A percentile compares a stretch with the other conserved stretches of the same genome.
Evolutionary conservation across 1,284 basidiomycete genomes (phyloP).

Genomic region (Sporisorium scitamineum): DNA sequence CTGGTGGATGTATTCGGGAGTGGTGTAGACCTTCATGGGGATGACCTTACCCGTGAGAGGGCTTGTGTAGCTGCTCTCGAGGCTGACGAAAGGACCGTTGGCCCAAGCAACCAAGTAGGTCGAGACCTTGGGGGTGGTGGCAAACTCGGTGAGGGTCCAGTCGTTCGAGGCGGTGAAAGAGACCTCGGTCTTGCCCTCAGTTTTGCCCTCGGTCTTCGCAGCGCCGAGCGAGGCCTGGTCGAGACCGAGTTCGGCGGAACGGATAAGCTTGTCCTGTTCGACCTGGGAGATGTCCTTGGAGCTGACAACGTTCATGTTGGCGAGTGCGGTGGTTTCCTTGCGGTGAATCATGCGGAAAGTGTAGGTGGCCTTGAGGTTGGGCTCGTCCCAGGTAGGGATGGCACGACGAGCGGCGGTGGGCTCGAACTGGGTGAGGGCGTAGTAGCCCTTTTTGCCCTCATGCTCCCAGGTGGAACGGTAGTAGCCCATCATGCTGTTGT

Average conservation of each 20-base stretch:
- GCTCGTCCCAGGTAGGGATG: slow-evolving; percentile 85
- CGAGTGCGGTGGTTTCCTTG: slow-evolving; percentile 75
- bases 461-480: slow-evolving; percentile 69
- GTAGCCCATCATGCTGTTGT: slow-evolving; percentile 69
- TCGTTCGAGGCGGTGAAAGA: slow-evolving; percentile 51
- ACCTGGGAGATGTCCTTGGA: slow-evolving; percentile 47
- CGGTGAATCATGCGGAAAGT: slow-evolving; percentile 85
- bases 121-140: slow-evolving; percentile 76
- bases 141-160: slow-evolving; percentile 69
- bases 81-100: slow-evolving; percentile 81
- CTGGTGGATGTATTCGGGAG: slow-evolving; percentile 86
- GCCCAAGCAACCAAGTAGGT: slow-evolving; percentile 93
- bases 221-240: slow-evolving; percentile 73
- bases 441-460: slow-evolving; percentile 70
- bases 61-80: slow-evolving; percentile 83
- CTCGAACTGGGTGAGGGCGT: slow-evolving; percentile 73
- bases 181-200: slow-evolving; percentile 51
- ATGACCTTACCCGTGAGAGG: slow-evolving; percentile 84
- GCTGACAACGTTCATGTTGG: slow-evolving; percentile 78
- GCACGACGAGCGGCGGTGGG: slow-evolving; percentile 82
- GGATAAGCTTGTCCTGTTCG: slow-evolving; percentile 63
- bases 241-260: slow-evolving; percentile 77
- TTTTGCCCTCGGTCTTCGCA: slow-evolving; percentile 68
- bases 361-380: slow-evolving; percentile 89
- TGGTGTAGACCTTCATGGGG: slow-evolving; percentile 85